Conservation (phyloP, 768 basidiomycete genomes). For the Nidularia pulvinata region DNA sequence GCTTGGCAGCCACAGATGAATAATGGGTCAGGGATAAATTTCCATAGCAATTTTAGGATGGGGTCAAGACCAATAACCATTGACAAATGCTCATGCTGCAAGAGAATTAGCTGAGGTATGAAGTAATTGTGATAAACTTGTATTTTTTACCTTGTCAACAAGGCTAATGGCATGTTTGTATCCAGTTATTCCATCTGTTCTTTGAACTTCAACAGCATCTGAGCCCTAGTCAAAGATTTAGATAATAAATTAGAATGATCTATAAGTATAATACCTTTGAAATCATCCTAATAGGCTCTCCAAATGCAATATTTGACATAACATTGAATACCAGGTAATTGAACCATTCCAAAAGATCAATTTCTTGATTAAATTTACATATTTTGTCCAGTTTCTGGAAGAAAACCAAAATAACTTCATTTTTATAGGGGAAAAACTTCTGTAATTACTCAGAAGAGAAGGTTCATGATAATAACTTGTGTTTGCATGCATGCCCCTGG, state of each 20-base stretch:
- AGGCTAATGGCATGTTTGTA: conserved; percentile 16
- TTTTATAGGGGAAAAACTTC: conserved; percentile 14
- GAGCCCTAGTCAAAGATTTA: conserved; percentile 12
- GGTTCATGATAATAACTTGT: conserved; percentile 24
- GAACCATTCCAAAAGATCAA: conserved; percentile 24
- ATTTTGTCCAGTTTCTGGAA: conserved; percentile 16
- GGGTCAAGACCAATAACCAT: neutral
- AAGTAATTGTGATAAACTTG: neutral
- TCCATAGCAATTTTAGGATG: neutral
- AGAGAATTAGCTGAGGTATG: neutral
- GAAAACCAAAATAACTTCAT: conserved; percentile 9
- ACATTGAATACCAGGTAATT: conserved; percentile 30
- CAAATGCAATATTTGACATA: conserved; percentile 29
- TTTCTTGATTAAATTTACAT: conserved; percentile 9
- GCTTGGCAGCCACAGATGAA: neutral
- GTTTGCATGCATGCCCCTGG: conserved; percentile 24
- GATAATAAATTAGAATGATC: neutral
- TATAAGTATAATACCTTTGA: neutral
- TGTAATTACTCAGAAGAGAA: conserved; percentile 19
- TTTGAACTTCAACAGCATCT: conserved; percentile 14
- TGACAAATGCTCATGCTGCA: neutral
- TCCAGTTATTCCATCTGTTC: neutral
- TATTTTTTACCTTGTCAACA: conserved; percentile 13
- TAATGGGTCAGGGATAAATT: neutral
- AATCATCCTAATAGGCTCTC: conserved; percentile 29